Evolutionary conservation across 352 stramenopile genomes (phyloP), one percentile per base, ranked within the genome.

Genomic region (Phytopythium cucurbitacearum): DNA sequence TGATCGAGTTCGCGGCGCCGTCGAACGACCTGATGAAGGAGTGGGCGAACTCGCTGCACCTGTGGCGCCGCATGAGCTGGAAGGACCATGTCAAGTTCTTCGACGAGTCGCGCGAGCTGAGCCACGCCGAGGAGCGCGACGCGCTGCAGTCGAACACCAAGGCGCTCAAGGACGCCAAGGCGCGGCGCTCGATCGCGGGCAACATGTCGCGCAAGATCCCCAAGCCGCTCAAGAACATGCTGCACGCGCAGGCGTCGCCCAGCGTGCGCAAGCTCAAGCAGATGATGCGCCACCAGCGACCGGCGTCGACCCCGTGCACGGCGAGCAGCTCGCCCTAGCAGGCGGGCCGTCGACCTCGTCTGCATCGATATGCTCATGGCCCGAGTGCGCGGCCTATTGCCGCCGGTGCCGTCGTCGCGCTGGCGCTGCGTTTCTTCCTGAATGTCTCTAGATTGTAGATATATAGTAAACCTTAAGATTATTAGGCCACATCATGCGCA

Each of bases 31-130:
- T 92, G 5, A 92, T 92, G 81, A 92, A 90, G 64, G 81, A 92
- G 60, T 92, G 81, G 81, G 81, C 81, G 53, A 92, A 92, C 61
- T 71, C 81, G 43, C 61, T 92, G 59, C 81, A 92, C 43, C 65
- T 92, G 10, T 92, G 81, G 81, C 79, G 79, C 13, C 81, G 81
- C 46, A 92, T 92, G 81, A 92, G 87, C 67, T 92, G 81, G 81
- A 89, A 89, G 57, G 81, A 92, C 49, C 84, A 92, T 56, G 81
- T 92, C 63, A 90, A 81, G 62, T 92, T 92, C 67, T 92, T 92
- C 34, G 79, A 89, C 37, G 60, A 64, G 51, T 69, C 71, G 44
- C 65, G 56, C 12, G 65, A 81, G 7, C 50, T 89, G 46, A 69
- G 61, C 33, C 81, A 89, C 47, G 51, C 58, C 0, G 75, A 92